Conservation (phyloP, 2,329 filamentous ascomycete species). For the Botryotinia narcissicola region DNA sequence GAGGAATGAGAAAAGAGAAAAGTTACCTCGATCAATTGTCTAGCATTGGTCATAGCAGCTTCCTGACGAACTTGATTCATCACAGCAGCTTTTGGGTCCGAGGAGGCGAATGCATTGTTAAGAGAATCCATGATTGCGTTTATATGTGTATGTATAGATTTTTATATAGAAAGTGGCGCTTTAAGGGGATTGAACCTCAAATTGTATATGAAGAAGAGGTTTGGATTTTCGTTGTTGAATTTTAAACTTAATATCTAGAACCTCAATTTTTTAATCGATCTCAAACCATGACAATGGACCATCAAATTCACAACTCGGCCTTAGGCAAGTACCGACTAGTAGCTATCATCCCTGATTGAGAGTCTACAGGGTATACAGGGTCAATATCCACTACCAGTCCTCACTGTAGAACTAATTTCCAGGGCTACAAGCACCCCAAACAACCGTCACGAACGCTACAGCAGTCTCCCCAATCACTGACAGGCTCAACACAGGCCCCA, state of each 20-base stretch:
- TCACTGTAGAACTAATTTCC: background rate
- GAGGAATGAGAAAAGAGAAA: background rate
- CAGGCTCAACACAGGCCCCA: too few species aligned
- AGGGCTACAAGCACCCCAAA: background rate
- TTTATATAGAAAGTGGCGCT: background rate
- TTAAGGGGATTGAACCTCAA: background rate
- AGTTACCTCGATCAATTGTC: conserved; percentile 65
- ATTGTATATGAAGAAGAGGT: background rate
- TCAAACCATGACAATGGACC: background rate
- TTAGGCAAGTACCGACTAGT: conserved; percentile 1
- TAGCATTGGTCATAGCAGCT: conserved; percentile 64
- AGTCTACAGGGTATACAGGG: background rate
- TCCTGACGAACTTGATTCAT: conserved; percentile 59
- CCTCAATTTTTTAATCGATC: background rate
- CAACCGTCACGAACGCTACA: background rate
- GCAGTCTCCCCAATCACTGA: background rate
- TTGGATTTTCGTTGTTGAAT: background rate
- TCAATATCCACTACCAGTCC: background rate
- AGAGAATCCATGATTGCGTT: conserved; percentile 14
- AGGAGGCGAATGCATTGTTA: conserved; percentile 6
- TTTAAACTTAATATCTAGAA: background rate
- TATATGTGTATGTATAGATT: background rate
- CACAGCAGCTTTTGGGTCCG: conserved; percentile 37
- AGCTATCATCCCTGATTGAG: background rate
- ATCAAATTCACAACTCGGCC: background rate